Conservation (phyloP, 2,329 filamentous ascomycete genomes). For the Fusarium oligoseptatum region DNA sequence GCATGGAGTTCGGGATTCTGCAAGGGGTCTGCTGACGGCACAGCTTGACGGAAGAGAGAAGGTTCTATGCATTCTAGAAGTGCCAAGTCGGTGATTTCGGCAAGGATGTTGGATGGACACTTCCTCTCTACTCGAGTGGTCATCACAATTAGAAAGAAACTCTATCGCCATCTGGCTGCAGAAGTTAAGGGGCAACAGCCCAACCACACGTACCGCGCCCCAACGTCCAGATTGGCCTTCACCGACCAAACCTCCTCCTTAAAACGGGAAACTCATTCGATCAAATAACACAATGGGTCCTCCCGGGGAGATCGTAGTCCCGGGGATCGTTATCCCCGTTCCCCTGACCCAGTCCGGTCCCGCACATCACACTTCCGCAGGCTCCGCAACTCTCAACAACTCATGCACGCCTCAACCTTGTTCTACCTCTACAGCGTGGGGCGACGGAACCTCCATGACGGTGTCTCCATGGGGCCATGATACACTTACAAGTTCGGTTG, state of each 20-base stretch:
- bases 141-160: not conserved
- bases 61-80: not conserved
- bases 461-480: not conserved
- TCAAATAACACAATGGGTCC: not conserved
- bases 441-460: not conserved
- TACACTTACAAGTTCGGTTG: not conserved
- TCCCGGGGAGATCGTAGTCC: not conserved
- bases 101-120: not conserved
- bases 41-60: not conserved
- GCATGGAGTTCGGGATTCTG: not conserved
- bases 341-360: not conserved
- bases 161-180: not conserved
- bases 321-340: not conserved
- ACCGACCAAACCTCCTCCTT: not conserved
- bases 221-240: not conserved
- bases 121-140: not conserved
- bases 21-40: not conserved
- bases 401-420: slow-evolving; percentile 1
- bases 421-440: not conserved
- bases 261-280: not conserved
- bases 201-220: not conserved
- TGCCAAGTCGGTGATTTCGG: not conserved
- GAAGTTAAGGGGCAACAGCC: not conserved
- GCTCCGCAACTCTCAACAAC: not conserved
- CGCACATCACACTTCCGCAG: not conserved